Conservation (phyloP, 2,329 filamentous ascomycete species). For the Penicillium crustosum region DNA sequence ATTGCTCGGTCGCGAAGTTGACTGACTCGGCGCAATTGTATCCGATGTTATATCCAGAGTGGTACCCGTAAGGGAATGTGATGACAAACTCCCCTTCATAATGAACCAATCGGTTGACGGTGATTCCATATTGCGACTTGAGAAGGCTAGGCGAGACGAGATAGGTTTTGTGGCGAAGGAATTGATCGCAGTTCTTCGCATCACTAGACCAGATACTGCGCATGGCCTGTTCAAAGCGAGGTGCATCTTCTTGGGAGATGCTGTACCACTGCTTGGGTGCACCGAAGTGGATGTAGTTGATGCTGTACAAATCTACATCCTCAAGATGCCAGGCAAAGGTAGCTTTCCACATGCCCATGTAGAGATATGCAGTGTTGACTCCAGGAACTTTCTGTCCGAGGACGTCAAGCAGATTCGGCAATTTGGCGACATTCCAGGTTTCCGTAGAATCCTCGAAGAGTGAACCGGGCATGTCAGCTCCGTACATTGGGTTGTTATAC, state of each 20-base stretch:
- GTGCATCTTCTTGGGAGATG: conserved; percentile 92
- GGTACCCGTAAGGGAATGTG: conserved; percentile 97
- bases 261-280: conserved; percentile 99
- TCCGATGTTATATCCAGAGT: conserved; percentile 95
- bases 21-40: conserved; percentile 99
- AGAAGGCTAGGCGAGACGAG: conserved; percentile 89
- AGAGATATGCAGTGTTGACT: conserved; percentile 96
- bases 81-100: conserved; percentile 98
- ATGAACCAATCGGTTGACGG: conserved; percentile 92
- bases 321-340: conserved; percentile 99
- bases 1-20: conserved; percentile 94
- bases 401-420: conserved; percentile 90
- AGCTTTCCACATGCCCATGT: conserved; percentile 99
- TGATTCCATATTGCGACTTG: conserved; percentile 86
- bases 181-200: conserved; percentile 93
- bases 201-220: conserved; percentile 81
- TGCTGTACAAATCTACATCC: conserved; percentile 98
- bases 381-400: conserved; percentile 93
- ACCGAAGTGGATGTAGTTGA: conserved; percentile 99
- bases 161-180: conserved; percentile 95
- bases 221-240: conserved; percentile 92
- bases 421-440: conserved; percentile 89
- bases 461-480: conserved; percentile 93
- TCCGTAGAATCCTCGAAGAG: conserved; percentile 84
- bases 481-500: conserved; percentile 91